Conservation (phyloP, 2,329 filamentous ascomycete genomes). For the Ceratocystis smalleyi region DNA sequence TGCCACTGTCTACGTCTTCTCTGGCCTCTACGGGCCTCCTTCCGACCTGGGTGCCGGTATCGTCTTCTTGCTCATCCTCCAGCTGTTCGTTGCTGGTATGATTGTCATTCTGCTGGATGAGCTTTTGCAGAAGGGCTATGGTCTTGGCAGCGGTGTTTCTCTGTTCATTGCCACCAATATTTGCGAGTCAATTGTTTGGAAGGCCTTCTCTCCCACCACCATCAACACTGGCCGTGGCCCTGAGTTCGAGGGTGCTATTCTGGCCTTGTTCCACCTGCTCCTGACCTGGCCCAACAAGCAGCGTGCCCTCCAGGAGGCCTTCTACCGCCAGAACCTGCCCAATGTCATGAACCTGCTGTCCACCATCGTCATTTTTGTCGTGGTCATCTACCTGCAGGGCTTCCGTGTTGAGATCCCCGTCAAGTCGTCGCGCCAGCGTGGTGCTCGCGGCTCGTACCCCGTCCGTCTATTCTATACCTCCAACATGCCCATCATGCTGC, state of each 20-base stretch:
- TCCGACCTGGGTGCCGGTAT: slow-evolving; percentile 95
- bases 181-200: slow-evolving; percentile 99
- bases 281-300: slow-evolving; percentile 99
- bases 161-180: slow-evolving; percentile 99
- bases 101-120: slow-evolving; percentile 99
- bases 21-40: slow-evolving; percentile 90
- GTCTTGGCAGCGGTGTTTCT: slow-evolving; percentile 94
- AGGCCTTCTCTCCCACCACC: slow-evolving; percentile 96
- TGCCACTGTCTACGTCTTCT: slow-evolving; percentile 95
- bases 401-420: slow-evolving; percentile 99
- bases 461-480: slow-evolving; percentile 99
- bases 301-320: slow-evolving; percentile 92
- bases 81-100: slow-evolving; percentile 92
- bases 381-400: slow-evolving; percentile 97
- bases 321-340: slow-evolving; percentile 97
- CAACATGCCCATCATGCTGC: slow-evolving; percentile 99
- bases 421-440: slow-evolving; percentile 98
- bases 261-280: slow-evolving; percentile 92
- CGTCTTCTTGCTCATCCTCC: slow-evolving; percentile 93
- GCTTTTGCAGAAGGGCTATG: slow-evolving; percentile 98
- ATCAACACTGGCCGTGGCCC: slow-evolving; percentile 98
- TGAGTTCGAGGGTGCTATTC: slow-evolving; percentile 96
- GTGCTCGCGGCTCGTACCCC: slow-evolving; percentile 94
- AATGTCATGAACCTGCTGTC: slow-evolving; percentile 98
- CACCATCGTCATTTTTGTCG: slow-evolving; percentile 82